phyloP scores from a whole-genome alignment of 371 early-diverging fungal genomes.

The Lichtheimia ornata region DNA sequence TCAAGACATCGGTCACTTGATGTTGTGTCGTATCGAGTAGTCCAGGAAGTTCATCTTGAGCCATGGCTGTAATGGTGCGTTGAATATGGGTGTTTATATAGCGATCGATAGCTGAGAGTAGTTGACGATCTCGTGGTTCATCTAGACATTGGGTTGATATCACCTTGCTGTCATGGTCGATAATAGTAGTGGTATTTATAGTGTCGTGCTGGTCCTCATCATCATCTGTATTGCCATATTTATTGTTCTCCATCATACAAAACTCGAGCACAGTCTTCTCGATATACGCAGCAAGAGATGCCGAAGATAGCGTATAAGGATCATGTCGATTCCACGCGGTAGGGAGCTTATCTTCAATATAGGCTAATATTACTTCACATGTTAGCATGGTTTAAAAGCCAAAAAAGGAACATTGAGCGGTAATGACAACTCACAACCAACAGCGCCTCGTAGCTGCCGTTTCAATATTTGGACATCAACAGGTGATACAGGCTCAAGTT shows the following conservation, averaged over 20 bases:
- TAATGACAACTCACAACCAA: slow-evolving; percentile 29
- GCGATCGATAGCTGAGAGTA: slow-evolving; percentile 16
- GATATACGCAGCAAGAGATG: slow-evolving; percentile 22
- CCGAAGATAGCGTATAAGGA: slow-evolving; percentile 19
- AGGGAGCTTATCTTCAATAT: slow-evolving; percentile 39
- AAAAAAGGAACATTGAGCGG: not conserved
- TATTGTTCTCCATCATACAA: not conserved
- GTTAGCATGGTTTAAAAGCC: not conserved
- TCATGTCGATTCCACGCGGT: slow-evolving; percentile 33
- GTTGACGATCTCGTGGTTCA: slow-evolving; percentile 12
- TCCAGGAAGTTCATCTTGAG: slow-evolving; percentile 13
- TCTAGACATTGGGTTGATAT: slow-evolving; percentile 8
- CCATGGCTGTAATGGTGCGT: slow-evolving; percentile 17
- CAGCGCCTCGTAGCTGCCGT: slow-evolving; percentile 38
- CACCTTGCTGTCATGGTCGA: not conserved
- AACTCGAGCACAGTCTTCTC: slow-evolving; percentile 1
- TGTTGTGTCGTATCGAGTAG: slow-evolving; percentile 15
- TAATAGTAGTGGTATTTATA: not conserved
- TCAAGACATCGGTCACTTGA: slow-evolving; percentile 17
- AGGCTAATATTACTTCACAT: slow-evolving; percentile 20
- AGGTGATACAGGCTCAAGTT: slow-evolving; percentile 8
- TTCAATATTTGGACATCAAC: slow-evolving; percentile 36
- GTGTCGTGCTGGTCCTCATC: too few relatives aligned
- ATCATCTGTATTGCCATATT: too few relatives aligned
- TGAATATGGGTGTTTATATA: slow-evolving; percentile 19